phyloP scores from a whole-genome alignment of 1,139 yeast genomes.

The Candida sanyaensis region DNA sequence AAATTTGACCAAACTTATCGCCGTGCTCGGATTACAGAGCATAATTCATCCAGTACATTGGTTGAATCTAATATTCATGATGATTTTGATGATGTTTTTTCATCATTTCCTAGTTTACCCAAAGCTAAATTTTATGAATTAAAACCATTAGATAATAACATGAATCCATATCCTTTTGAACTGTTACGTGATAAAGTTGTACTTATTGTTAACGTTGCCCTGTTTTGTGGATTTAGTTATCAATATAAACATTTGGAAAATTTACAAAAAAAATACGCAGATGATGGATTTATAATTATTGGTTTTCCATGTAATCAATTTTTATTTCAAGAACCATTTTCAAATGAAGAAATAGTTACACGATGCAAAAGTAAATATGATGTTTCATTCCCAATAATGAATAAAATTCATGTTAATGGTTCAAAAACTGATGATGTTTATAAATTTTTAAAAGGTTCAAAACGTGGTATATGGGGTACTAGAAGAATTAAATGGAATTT shows the following conservation, averaged over 20 bases:
- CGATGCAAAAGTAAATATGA: constrained; percentile 43
- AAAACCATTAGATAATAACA: constrained; percentile 42
- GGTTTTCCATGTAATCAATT: constrained; percentile 93
- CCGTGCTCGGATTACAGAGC: neutral
- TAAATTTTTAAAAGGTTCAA: constrained; percentile 63
- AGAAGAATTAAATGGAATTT: constrained; percentile 53
- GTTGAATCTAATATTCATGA: neutral
- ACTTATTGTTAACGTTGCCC: constrained; percentile 89
- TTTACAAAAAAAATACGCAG: constrained; percentile 75
- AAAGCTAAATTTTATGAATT: constrained; percentile 46
- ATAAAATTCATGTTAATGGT: constrained; percentile 91
- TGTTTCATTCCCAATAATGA: constrained; percentile 85
- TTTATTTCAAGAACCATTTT: constrained; percentile 48
- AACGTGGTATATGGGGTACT: constrained; percentile 45
- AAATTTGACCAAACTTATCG: neutral
- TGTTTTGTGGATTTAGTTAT: constrained; percentile 87
- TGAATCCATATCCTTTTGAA: constrained; percentile 64
- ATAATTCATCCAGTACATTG: neutral
- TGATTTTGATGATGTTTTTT: neutral
- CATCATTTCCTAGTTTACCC: neutral
- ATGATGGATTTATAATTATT: constrained; percentile 61
- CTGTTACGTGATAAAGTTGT: constrained; percentile 88
- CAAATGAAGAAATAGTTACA: constrained; percentile 37
- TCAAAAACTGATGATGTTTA: constrained; percentile 77
- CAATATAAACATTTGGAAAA: constrained; percentile 79